These are phyloP conservation scores for Sordariomycetes sp. DNA, from an alignment of 2,329 filamentous ascomycete genomes.

Conservation along the genomic window DNA sequence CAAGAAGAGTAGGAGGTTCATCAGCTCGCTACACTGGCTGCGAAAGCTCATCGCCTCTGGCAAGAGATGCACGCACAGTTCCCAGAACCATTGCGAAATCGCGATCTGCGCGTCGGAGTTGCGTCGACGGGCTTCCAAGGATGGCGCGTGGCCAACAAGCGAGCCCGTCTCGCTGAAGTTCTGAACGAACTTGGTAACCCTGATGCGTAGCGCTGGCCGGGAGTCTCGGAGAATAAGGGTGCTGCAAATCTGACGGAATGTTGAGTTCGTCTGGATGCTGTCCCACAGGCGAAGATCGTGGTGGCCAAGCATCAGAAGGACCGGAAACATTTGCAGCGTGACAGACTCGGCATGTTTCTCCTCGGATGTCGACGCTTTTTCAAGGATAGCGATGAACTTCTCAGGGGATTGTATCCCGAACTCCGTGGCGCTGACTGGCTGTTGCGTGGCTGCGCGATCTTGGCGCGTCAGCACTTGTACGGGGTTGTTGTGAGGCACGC, in stretches of 20 bases:
- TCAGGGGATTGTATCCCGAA: constrained; percentile 1
- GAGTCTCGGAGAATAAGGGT: no score
- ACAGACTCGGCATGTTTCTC: constrained; percentile 1
- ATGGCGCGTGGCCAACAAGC: no score
- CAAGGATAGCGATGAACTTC: neutral
- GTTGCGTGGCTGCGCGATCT: no score
- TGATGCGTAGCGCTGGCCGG: no score
- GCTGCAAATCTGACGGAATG: no score
- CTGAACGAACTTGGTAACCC: no score
- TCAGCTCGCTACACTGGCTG: constrained; percentile 18
- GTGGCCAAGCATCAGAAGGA: constrained; percentile 3
- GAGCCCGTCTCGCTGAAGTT: no score
- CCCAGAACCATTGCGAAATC: constrained; percentile 6
- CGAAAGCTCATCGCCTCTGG: constrained; percentile 7
- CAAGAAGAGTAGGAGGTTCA: neutral
- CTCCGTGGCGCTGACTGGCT: no score
- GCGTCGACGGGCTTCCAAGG: neutral
- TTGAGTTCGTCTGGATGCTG: no score
- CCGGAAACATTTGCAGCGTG: constrained; percentile 2
- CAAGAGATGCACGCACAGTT: constrained; percentile 9
- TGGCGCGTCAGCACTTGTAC: neutral
- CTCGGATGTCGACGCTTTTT: neutral
- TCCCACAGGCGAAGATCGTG: constrained; percentile 2
- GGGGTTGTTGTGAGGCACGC: no score
- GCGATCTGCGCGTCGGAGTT: constrained; percentile 1